These are phyloP conservation scores for Ophiosphaerella narmari DNA, from an alignment of 2,329 filamentous ascomycete genomes.

Conservation along the genomic window DNA sequence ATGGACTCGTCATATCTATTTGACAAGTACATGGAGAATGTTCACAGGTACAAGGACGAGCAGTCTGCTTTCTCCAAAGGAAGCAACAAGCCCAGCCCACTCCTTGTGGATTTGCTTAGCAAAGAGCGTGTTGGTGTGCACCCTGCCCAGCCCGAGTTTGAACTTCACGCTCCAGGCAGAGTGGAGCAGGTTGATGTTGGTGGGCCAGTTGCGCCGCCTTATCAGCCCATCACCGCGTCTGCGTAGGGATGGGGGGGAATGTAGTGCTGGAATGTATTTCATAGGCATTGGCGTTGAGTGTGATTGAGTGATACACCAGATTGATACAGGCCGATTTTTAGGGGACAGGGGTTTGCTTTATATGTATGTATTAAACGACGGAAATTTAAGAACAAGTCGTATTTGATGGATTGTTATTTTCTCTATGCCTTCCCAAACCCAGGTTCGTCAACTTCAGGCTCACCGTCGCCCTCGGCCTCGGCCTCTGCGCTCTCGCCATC, in stretches of 20 bases:
- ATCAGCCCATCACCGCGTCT: conserved; percentile 41
- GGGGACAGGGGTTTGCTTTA: background rate
- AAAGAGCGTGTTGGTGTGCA: conserved; percentile 92
- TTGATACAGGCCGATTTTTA: background rate
- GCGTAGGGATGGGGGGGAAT: conserved; percentile 19
- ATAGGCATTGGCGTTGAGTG: background rate
- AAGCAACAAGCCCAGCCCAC: conserved; percentile 84
- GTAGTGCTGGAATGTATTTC: background rate
- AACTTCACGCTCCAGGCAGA: conserved; percentile 34
- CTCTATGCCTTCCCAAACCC: conserved; percentile 37
- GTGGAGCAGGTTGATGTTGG: conserved; percentile 36
- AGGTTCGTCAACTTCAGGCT: conserved; percentile 23
- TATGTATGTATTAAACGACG: background rate
- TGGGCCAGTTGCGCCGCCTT: conserved; percentile 33
- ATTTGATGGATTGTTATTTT: too few relatives aligned
- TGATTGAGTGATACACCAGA: background rate
- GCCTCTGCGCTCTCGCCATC: conserved; percentile 22
- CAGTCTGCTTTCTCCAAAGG: conserved; percentile 74
- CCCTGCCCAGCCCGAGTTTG: conserved; percentile 45
- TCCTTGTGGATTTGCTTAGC: conserved; percentile 87
- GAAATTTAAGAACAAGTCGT: background rate
- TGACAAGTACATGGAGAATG: conserved; percentile 91
- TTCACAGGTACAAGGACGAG: conserved; percentile 84
- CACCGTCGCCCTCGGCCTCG: conserved; percentile 13
- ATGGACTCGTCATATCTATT: conserved; percentile 96